phyloP scores from a whole-genome alignment of 495 filamentous ascomycete genomes.

The Aspergillus wentii region DNA sequence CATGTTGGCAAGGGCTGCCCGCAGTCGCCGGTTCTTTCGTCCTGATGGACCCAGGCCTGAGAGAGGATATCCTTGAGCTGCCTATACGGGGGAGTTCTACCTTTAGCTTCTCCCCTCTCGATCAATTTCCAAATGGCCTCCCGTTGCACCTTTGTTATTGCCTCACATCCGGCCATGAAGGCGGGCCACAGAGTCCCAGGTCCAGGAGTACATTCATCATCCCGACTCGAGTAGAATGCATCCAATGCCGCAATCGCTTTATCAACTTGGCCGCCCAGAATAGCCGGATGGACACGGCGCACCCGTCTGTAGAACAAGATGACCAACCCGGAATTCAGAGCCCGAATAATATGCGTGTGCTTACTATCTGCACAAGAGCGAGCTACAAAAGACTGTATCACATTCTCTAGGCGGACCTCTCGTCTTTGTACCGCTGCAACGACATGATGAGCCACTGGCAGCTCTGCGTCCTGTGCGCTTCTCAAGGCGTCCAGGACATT shows the following conservation, averaged over 20 bases:
- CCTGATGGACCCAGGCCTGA: too few species aligned
- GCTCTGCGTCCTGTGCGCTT: slow-evolving; percentile 8
- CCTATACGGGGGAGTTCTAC: too few species aligned
- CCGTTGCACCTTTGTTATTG: slow-evolving; percentile 14
- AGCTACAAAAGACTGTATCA: slow-evolving; percentile 27
- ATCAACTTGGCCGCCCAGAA: slow-evolving; percentile 27
- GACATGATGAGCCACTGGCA: slow-evolving; percentile 18
- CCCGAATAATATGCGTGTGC: slow-evolving; percentile 21
- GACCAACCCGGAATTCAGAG: slow-evolving; percentile 24
- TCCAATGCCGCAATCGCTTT: slow-evolving; percentile 21
- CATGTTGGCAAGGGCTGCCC: too few species aligned
- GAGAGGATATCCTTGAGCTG: too few species aligned
- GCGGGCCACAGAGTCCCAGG: slow-evolving; percentile 29
- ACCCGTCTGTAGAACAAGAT: slow-evolving; percentile 33
- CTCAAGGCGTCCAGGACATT: slow-evolving; percentile 27
- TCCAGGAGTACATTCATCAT: slow-evolving; percentile 11
- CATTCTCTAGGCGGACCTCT: slow-evolving; percentile 25
- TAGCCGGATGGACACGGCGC: slow-evolving; percentile 23
- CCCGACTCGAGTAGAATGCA: slow-evolving; percentile 15
- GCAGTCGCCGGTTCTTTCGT: too few species aligned
- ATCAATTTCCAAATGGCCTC: slow-evolving; percentile 18
- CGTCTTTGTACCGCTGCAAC: slow-evolving; percentile 29
- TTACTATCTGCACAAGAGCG: slow-evolving; percentile 8
- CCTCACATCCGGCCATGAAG: slow-evolving; percentile 33
- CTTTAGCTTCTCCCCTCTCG: too few species aligned